These are phyloP conservation scores for Draba incana DNA, from an alignment of 345 rosid genomes.

Conservation along the genomic window DNA sequence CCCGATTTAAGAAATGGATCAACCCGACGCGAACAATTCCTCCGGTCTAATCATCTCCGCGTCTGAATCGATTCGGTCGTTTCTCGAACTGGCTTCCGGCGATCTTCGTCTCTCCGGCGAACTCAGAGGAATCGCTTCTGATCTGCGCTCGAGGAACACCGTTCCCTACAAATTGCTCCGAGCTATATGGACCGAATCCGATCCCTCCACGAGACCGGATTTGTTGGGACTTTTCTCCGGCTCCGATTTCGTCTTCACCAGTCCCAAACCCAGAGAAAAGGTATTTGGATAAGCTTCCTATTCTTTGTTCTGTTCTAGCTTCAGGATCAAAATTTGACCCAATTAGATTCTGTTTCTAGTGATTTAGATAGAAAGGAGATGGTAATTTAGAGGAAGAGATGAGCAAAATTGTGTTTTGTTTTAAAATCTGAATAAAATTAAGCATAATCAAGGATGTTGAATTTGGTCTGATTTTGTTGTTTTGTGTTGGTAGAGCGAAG, in stretches of 20 bases:
- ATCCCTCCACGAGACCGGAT: constrained; percentile 54
- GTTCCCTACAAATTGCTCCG: constrained; percentile 66
- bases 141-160: constrained; percentile 47
- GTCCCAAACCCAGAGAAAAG: constrained; percentile 85
- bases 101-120: constrained; percentile 56
- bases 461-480: neutral
- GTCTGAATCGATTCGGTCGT: constrained; percentile 34
- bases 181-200: constrained; percentile 56
- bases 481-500: constrained; percentile 59
- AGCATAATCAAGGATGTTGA: neutral
- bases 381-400: constrained; percentile 5
- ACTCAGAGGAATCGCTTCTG: constrained; percentile 57
- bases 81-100: constrained; percentile 38
- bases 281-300: constrained; percentile 36
- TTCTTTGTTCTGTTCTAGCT: neutral
- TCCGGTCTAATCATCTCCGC: constrained; percentile 37
- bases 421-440: neutral
- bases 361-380: no score
- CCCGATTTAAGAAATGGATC: constrained; percentile 32
- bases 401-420: neutral
- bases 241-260: constrained; percentile 56
- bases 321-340: constrained; percentile 7
- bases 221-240: constrained; percentile 57
- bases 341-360: neutral
- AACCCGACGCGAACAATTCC: constrained; percentile 33